These are phyloP conservation scores for Scheffersomyces lignicola DNA, from an alignment of 1,139 yeast genomes.

Conservation along the genomic window DNA sequence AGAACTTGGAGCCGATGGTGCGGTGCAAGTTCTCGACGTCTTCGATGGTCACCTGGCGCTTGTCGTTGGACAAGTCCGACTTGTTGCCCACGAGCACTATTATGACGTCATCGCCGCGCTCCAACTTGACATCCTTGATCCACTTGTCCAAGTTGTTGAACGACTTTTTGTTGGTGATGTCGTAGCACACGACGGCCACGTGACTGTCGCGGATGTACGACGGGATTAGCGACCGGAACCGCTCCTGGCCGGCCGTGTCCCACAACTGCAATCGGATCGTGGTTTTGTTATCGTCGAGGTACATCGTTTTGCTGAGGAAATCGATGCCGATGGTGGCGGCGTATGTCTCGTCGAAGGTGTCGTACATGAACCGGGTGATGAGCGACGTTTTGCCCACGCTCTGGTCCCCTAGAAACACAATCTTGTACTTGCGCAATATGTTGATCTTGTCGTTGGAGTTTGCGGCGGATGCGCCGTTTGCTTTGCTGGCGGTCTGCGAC, in stretches of 20 bases:
- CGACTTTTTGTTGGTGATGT: constrained; percentile 81
- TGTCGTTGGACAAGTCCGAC: constrained; percentile 67
- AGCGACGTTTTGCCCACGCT: constrained; percentile 96
- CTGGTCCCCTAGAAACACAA: constrained; percentile 96
- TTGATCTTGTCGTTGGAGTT: constrained; percentile 13
- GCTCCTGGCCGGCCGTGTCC: constrained; percentile 70
- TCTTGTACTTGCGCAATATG: constrained; percentile 69
- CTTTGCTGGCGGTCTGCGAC: background rate
- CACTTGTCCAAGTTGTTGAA: constrained; percentile 65
- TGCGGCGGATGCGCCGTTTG: background rate
- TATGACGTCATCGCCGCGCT: constrained; percentile 70
- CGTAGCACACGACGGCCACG: constrained; percentile 95
- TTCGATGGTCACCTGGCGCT: constrained; percentile 78
- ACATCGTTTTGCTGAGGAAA: constrained; percentile 77
- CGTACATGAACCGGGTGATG: constrained; percentile 95
- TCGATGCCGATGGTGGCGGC: constrained; percentile 97
- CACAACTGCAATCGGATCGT: constrained; percentile 47
- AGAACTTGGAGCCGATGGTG: constrained; percentile 67
- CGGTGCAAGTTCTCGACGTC: constrained; percentile 66
- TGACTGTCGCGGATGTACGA: constrained; percentile 95
- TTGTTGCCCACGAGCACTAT: constrained; percentile 43
- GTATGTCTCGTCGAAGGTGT: constrained; percentile 94
- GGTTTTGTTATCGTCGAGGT: constrained; percentile 57
- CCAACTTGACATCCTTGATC: constrained; percentile 63
- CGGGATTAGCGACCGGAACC: constrained; percentile 64